Conservation (phyloP, 1,139 yeast species). For the Wickerhamomyces sp. region DNA sequence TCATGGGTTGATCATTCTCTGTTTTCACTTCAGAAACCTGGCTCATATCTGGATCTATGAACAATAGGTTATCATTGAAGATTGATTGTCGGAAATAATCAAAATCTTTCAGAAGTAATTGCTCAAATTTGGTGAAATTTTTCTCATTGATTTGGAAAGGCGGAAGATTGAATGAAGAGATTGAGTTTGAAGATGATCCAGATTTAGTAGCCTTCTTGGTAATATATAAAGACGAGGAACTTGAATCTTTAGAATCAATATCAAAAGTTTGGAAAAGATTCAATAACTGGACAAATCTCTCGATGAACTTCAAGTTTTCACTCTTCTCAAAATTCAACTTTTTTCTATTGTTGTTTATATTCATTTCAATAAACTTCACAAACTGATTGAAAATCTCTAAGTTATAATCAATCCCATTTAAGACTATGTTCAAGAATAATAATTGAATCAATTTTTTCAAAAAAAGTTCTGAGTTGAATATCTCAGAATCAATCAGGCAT, state of each 20-base stretch:
- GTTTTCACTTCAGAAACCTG: background rate
- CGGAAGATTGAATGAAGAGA: background rate
- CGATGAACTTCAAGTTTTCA: slow-evolving; percentile 17
- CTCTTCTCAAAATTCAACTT: slow-evolving; percentile 21
- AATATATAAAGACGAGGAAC: background rate
- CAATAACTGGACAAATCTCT: slow-evolving; percentile 4
- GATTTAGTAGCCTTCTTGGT: background rate
- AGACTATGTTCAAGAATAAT: slow-evolving; percentile 17
- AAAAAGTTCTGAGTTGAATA: slow-evolving; percentile 22
- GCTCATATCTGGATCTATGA: background rate
- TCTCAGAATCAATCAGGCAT: slow-evolving; percentile 16
- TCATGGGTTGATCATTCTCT: background rate
- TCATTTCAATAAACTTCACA: slow-evolving; percentile 16
- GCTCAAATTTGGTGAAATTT: background rate
- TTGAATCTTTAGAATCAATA: background rate
- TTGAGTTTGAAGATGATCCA: background rate
- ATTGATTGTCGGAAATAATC: background rate
- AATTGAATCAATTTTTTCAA: slow-evolving; percentile 17
- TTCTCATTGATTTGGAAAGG: background rate
- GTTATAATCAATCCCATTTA: slow-evolving; percentile 15
- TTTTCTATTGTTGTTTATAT: slow-evolving; percentile 22
- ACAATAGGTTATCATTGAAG: background rate
- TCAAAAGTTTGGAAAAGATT: slow-evolving; percentile 10
- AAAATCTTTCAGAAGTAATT: background rate
- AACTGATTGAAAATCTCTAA: slow-evolving; percentile 10